These are phyloP conservation scores for Microsporum audouinii DNA, from an alignment of 2,329 filamentous ascomycete species.

Conservation along the genomic window DNA sequence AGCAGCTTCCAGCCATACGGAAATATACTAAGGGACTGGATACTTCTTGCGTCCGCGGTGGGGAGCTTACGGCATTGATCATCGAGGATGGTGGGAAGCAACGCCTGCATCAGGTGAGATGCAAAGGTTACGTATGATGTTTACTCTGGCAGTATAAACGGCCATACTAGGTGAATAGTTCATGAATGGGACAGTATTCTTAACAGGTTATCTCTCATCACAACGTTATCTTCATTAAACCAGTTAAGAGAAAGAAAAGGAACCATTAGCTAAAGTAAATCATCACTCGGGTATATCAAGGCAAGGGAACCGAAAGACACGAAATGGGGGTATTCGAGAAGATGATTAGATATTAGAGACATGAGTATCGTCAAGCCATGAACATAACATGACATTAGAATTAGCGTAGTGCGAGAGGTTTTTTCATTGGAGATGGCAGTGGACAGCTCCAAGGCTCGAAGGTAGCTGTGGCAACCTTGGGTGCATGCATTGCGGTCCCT, in stretches of 20 bases:
- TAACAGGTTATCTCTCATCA: neutral
- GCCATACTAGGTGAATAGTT: neutral
- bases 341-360: slow-evolving; percentile 2
- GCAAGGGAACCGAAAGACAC: neutral
- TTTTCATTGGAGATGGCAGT: neutral
- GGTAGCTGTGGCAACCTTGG: neutral
- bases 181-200: neutral
- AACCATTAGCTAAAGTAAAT: neutral
- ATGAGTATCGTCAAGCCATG: neutral
- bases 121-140: slow-evolving; percentile 18
- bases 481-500: too few relatives aligned
- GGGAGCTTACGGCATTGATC: slow-evolving; percentile 63
- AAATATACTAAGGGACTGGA: slow-evolving; percentile 76
- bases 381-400: slow-evolving; percentile 1
- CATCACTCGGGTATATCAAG: neutral
- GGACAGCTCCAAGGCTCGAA: slow-evolving; percentile 6
- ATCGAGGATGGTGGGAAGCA: slow-evolving; percentile 47
- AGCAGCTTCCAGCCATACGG: slow-evolving; percentile 53
- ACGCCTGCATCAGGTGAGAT: slow-evolving; percentile 33
- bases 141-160: neutral
- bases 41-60: slow-evolving; percentile 67
- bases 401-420: neutral
- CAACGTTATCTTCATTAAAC: neutral
- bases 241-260: neutral
- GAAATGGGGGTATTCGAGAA: neutral